phyloP scores from a whole-genome alignment of 2,329 filamentous ascomycete species.

The Alternaria sp. region DNA sequence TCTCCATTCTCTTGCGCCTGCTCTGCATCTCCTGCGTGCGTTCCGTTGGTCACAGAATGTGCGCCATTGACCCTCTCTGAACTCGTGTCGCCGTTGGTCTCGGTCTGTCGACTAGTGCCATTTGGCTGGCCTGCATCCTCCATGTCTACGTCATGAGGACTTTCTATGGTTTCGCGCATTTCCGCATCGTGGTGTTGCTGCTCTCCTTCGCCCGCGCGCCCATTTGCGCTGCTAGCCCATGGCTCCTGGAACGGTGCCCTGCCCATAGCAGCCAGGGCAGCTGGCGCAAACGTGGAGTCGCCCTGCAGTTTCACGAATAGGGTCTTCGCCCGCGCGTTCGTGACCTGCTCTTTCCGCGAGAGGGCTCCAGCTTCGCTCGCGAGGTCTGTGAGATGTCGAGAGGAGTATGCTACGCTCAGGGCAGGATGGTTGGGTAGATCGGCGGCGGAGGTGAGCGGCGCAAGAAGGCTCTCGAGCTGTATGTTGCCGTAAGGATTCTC shows the following conservation, averaged over 20 bases:
- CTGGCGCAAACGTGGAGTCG: constrained; percentile 71
- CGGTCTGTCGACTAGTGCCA: constrained; percentile 13
- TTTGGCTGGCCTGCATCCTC: constrained; percentile 30
- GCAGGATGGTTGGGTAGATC: constrained; percentile 78
- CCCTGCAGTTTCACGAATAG: constrained; percentile 76
- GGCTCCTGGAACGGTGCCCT: constrained; percentile 32
- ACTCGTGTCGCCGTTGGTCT: constrained; percentile 17
- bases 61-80: constrained; percentile 23
- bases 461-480: constrained; percentile 74
- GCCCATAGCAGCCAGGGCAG: constrained; percentile 58
- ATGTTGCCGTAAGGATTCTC: constrained; percentile 77
- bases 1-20: constrained; percentile 33
- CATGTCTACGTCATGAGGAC: constrained; percentile 37
- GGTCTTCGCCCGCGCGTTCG: constrained; percentile 76
- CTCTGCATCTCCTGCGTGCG: constrained; percentile 18
- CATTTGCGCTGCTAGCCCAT: constrained; percentile 17
- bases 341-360: constrained; percentile 75
- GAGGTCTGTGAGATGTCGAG: constrained; percentile 74
- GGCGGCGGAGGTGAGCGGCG: constrained; percentile 75
- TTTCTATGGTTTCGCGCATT: constrained; percentile 19
- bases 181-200: constrained; percentile 16
- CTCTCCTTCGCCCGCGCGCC: constrained; percentile 16
- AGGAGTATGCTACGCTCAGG: constrained; percentile 75
- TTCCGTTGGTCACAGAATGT: constrained; percentile 31
- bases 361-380: constrained; percentile 72